Evolutionary conservation across 78 protist genomes (phyloP).

Genomic region (Monosiga brevicollis): DNA sequence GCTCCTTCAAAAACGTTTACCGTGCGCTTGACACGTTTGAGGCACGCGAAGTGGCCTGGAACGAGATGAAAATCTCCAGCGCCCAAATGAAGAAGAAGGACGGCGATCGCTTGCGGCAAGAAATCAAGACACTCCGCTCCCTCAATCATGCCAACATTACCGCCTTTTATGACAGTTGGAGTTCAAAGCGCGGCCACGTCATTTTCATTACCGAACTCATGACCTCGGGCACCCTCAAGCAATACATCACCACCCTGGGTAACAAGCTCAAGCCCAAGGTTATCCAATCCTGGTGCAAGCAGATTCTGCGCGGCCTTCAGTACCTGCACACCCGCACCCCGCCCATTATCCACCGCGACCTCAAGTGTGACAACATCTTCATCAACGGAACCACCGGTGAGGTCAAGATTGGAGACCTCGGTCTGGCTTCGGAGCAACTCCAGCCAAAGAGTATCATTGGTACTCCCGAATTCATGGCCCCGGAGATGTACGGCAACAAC

Average conservation of each 20-base stretch:
- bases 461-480: slow-evolving; percentile 94
- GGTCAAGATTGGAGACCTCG: slow-evolving; percentile 91
- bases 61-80: no score
- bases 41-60: no score
- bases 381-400: slow-evolving; percentile 69
- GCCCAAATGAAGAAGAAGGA: no score
- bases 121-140: no score
- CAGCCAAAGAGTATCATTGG: slow-evolving; percentile 27
- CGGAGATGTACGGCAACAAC: slow-evolving; percentile 77
- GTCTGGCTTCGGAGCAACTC: slow-evolving; percentile 47
- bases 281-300: slow-evolving; percentile 52
- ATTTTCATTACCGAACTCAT: slow-evolving; percentile 84
- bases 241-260: slow-evolving; percentile 5
- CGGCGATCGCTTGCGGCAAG: no score
- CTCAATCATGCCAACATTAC: no score
- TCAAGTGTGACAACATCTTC: slow-evolving; percentile 93
- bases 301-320: slow-evolving; percentile 66
- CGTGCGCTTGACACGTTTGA: no score
- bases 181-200: no score
- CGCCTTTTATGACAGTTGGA: no score
- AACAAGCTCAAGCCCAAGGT: slow-evolving; percentile 25
- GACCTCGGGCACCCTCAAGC: slow-evolving; percentile 74
- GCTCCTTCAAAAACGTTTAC: no score
- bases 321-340: slow-evolving; percentile 66
- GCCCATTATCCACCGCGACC: slow-evolving; percentile 88